A percentile compares a stretch with the other conserved stretches of the same genome.
These are phyloP conservation scores for Talaromyces wortmannii DNA, from an alignment of 495 filamentous ascomycete species.

Conservation along the genomic window DNA sequence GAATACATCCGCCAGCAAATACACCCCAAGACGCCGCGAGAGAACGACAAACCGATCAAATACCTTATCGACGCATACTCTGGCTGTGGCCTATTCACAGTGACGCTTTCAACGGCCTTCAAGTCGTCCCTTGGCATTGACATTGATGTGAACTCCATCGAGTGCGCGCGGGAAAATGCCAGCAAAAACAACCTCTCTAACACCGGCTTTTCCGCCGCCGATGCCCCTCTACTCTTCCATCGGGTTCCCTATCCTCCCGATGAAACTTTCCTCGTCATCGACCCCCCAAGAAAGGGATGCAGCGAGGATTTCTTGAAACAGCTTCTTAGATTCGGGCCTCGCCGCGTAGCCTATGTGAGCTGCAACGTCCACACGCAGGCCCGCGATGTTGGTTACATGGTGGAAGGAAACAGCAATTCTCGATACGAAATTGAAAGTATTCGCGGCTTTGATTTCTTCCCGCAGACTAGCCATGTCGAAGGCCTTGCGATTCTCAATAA, in stretches of 20 bases:
- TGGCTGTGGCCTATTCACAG: conserved; percentile 92
- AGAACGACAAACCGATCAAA: conserved; percentile 47
- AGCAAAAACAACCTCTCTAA: conserved; percentile 61
- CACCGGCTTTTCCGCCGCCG: conserved; percentile 75
- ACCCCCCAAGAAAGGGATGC: conserved; percentile 93
- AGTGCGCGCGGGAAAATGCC: conserved; percentile 72
- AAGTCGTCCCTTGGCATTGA: conserved; percentile 62
- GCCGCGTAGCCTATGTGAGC: conserved; percentile 82
- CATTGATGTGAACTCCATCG: conserved; percentile 64
- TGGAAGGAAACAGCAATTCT: conserved; percentile 52
- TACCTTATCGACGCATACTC: conserved; percentile 97
- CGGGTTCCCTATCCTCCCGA: conserved; percentile 60
- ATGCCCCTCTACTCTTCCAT: conserved; percentile 76
- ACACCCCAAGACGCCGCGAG: conserved; percentile 33
- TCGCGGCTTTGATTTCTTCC: conserved; percentile 95
- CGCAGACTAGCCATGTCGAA: conserved; percentile 95
- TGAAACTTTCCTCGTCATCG: conserved; percentile 84
- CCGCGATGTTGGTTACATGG: conserved; percentile 78
- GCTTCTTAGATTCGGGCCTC: conserved; percentile 66
- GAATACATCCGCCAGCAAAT: conserved; percentile 82
- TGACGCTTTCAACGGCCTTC: conserved; percentile 83
- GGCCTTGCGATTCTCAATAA: conserved; percentile 74
- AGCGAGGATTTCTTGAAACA: conserved; percentile 78
- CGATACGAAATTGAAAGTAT: conserved; percentile 88
- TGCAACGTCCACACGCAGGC: conserved; percentile 99